Evolutionary conservation across 495 filamentous ascomycete species (phyloP).

Genomic region (Jackrogersella minutella): DNA sequence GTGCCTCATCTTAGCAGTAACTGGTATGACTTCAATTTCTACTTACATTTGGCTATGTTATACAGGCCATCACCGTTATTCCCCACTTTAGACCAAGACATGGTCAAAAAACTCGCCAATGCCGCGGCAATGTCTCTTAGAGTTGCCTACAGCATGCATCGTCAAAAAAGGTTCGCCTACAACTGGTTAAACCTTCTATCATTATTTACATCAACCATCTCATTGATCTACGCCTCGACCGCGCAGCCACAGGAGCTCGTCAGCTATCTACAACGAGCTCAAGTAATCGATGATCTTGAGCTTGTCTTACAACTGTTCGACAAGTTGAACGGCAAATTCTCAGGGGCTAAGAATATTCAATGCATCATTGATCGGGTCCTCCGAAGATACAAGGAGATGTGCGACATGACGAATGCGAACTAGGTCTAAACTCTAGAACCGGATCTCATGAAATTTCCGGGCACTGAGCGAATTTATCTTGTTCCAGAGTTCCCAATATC

Average conservation of each 20-base stretch:
- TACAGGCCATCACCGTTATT: slow-evolving; percentile 50
- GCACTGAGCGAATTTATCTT: too few relatives aligned
- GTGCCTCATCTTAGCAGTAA: slow-evolving; percentile 51
- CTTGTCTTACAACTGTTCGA: slow-evolving; percentile 46
- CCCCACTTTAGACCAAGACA: slow-evolving; percentile 41
- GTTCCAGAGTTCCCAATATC: too few relatives aligned
- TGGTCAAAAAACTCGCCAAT: slow-evolving; percentile 46
- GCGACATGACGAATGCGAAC: background rate
- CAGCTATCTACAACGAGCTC: slow-evolving; percentile 32
- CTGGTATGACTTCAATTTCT: slow-evolving; percentile 56
- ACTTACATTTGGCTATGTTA: slow-evolving; percentile 49
- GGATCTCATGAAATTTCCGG: too few relatives aligned
- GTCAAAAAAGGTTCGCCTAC: slow-evolving; percentile 50
- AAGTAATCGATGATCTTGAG: slow-evolving; percentile 47
- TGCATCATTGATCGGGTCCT: slow-evolving; percentile 47
- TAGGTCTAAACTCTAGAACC: too few relatives aligned
- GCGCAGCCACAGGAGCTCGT: slow-evolving; percentile 42
- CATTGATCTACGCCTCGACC: slow-evolving; percentile 51
- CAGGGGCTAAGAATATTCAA: slow-evolving; percentile 46
- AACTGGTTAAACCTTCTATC: slow-evolving; percentile 54
- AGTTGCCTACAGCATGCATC: slow-evolving; percentile 49
- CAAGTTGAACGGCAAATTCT: slow-evolving; percentile 46
- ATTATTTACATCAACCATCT: slow-evolving; percentile 49
- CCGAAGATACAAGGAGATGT: slow-evolving; percentile 30
- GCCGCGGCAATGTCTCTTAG: slow-evolving; percentile 50